Base-by-base conservation (phyloP, 495 filamentous ascomycete species). In the Massariosphaeria phaeospora region DNA sequence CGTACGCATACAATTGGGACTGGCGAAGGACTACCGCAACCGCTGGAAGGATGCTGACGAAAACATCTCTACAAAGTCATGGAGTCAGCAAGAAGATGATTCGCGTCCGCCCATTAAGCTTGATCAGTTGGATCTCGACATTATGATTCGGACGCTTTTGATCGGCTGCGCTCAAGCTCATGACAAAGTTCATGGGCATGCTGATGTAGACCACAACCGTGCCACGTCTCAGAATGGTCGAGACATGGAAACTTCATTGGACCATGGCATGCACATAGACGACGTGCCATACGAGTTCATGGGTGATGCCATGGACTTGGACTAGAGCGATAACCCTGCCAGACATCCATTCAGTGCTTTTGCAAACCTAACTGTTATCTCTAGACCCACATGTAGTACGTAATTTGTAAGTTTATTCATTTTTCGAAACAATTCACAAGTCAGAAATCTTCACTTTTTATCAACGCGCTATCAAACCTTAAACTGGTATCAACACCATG, bases 21-120 rank as follows among this genome's bases (percentile, higher is more conserved):
- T 73, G 33, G 83, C 82, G 1, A 86, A 86, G 61, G 81, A 84
- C 40, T 69, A 84, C 20, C 69, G 83, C 4, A 86, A 86, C 57
- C 72, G 78, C 3, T 86, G 83, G 83, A 86, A 86, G 68, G 76
- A 78, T 21, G 80, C 78, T 0, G 74, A 75, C 51, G 67, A 69
- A 3, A 44, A 42, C 26, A 12, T 48, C 13, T 26, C n/a, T 9
- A 27, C 20, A 24, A 17, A 20, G 12, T 29, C 38, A 18, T 36
- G 50, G 39, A 25, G 21, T 10, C 6, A 33, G 13, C 49, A 50
- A 12, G 74, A 75, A 23, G 70, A 76, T 12, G 62, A 63, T 9
- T 64, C 45, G 11, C 54, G 59, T 6, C 40, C 45, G 17, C 40
- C 57, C 8, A 36, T 83, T 11, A 72, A 75, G 44, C 70, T 72